Percentiles rank a stretch among this genome's conserved stretches.
phyloP scores from a whole-genome alignment of 2,329 filamentous ascomycete genomes.

The Thielaviopsis euricoi region DNA sequence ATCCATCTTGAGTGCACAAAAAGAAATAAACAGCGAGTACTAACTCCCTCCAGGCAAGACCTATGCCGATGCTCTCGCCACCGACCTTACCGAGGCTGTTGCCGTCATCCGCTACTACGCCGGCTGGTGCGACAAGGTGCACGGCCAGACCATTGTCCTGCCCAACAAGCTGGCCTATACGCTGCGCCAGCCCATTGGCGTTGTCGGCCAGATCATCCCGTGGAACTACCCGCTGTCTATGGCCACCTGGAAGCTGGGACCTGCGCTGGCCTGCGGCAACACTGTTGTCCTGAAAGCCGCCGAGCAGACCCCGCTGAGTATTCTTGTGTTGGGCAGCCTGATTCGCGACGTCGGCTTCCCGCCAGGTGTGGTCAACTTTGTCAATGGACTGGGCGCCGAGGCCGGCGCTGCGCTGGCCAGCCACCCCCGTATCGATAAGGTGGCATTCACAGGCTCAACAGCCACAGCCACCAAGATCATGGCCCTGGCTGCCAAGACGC shows the following conservation, averaged over 20 bases:
- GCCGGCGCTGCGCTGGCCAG: slow-evolving; percentile 49
- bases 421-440: slow-evolving; percentile 51
- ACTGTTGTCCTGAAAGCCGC: slow-evolving; percentile 44
- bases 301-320: slow-evolving; percentile 44
- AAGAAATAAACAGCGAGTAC: not conserved
- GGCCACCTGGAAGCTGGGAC: slow-evolving; percentile 58
- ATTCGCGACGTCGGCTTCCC: slow-evolving; percentile 58
- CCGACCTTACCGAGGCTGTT: slow-evolving; percentile 36
- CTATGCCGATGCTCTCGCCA: slow-evolving; percentile 43
- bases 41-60: slow-evolving; percentile 32
- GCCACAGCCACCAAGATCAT: slow-evolving; percentile 50
- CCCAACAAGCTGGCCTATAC: slow-evolving; percentile 52
- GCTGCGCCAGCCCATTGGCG: slow-evolving; percentile 51
- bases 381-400: slow-evolving; percentile 49
- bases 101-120: slow-evolving; percentile 46
- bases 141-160: slow-evolving; percentile 51
- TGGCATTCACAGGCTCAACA: slow-evolving; percentile 60
- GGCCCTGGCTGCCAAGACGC: slow-evolving; percentile 43
- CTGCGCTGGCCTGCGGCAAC: slow-evolving; percentile 44
- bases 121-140: slow-evolving; percentile 55
- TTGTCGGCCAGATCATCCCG: slow-evolving; percentile 53
- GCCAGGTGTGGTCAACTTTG: slow-evolving; percentile 54
- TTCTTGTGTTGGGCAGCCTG: slow-evolving; percentile 43
- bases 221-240: slow-evolving; percentile 61
- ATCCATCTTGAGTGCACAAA: not conserved